Conservation (phyloP, 2,329 filamentous ascomycete genomes). For the Sclerotinia subarctica region DNA sequence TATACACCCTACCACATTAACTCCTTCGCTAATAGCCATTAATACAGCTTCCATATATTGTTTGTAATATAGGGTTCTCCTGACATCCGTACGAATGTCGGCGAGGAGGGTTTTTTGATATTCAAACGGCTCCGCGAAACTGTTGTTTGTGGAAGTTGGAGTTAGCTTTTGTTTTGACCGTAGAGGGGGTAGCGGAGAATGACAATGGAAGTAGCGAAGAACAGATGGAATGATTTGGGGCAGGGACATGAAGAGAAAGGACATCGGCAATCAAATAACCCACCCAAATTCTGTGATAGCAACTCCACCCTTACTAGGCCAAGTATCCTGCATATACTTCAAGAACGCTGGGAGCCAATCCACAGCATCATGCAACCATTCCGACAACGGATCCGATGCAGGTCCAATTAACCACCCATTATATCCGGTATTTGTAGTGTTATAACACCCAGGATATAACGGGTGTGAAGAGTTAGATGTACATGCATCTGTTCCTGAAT, state of each 20-base stretch:
- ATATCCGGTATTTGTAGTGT: constrained; percentile 24
- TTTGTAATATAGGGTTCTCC: constrained; percentile 73
- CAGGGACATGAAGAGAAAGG: neutral
- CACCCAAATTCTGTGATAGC: constrained; percentile 33
- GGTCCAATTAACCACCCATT: constrained; percentile 27
- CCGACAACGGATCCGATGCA: constrained; percentile 30
- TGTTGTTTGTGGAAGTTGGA: neutral
- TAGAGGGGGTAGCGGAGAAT: neutral
- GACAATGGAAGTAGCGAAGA: neutral
- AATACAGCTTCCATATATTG: constrained; percentile 64
- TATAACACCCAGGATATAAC: constrained; percentile 30
- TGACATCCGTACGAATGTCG: constrained; percentile 69
- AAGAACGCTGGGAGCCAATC: constrained; percentile 34
- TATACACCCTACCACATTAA: constrained; percentile 76
- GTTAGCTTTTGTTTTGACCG: neutral
- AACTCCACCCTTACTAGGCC: constrained; percentile 30
- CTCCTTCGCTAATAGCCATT: constrained; percentile 74
- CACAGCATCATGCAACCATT: constrained; percentile 32
- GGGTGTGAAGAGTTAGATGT: constrained; percentile 33
- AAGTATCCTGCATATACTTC: constrained; percentile 33
- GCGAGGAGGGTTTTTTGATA: constrained; percentile 26
- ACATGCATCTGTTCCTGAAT: constrained; percentile 41
- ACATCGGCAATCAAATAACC: neutral
- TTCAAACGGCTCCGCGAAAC: constrained; percentile 32
- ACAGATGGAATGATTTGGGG: neutral